Evolutionary conservation across 2,329 filamentous ascomycete genomes (phyloP).

Genomic region (Biscogniauxia marginata): DNA sequence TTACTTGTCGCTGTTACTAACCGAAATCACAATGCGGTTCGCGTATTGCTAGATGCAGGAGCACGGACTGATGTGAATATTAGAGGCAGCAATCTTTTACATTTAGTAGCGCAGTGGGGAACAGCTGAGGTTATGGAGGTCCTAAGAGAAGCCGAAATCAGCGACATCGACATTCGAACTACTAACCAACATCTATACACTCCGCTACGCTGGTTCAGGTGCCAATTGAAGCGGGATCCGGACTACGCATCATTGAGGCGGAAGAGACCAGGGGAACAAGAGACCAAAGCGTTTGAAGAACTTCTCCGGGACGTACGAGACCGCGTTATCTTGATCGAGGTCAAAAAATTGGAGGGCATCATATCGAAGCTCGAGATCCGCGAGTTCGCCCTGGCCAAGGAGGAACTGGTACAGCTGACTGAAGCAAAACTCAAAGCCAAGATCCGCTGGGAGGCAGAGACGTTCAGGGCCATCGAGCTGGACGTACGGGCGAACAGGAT

Average conservation of each 20-base stretch:
- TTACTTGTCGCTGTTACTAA: background rate
- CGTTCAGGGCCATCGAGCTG: slow-evolving; percentile 14
- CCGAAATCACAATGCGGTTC: background rate
- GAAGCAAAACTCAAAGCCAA: slow-evolving; percentile 11
- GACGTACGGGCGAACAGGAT: slow-evolving; percentile 7
- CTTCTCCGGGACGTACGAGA: slow-evolving; percentile 16
- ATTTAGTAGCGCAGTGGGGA: background rate
- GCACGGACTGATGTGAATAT: background rate
- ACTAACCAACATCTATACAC: background rate
- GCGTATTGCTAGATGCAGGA: background rate
- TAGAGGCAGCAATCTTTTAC: background rate
- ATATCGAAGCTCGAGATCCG: slow-evolving; percentile 7
- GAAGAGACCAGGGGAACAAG: background rate
- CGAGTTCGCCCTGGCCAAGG: background rate
- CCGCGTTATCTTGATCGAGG: slow-evolving; percentile 10
- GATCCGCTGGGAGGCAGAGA: slow-evolving; percentile 16
- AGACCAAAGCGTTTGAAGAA: slow-evolving; percentile 9
- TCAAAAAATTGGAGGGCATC: slow-evolving; percentile 7
- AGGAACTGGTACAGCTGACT: slow-evolving; percentile 3
- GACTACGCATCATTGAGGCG: background rate
- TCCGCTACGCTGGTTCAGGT: background rate
- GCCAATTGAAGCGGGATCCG: background rate
- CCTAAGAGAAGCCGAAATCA: background rate
- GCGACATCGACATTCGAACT: background rate
- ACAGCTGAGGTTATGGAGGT: background rate